Evolutionary conservation across 2,329 filamentous ascomycete species (phyloP).

Genomic region (Talaromyces sp.): DNA sequence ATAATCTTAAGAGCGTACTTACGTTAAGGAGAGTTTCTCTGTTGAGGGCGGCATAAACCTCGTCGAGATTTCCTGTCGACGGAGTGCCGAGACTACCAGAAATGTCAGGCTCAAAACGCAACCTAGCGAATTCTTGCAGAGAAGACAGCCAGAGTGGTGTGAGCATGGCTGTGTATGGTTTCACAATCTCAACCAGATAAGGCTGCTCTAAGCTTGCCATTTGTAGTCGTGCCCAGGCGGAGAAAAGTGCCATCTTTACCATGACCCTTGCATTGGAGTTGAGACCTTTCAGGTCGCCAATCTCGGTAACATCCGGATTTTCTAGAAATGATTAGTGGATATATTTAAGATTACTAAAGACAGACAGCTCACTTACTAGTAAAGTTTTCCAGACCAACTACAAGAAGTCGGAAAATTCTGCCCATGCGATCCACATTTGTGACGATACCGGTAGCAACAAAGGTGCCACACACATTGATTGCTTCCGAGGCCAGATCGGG

Average conservation of each 20-base stretch:
- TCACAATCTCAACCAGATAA: constrained; percentile 82
- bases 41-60: constrained; percentile 90
- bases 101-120: constrained; percentile 95
- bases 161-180: constrained; percentile 81
- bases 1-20: constrained; percentile 12
- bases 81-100: constrained; percentile 82
- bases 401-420: constrained; percentile 87
- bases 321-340: constrained; percentile 25
- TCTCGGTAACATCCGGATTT: constrained; percentile 74
- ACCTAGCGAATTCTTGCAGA: constrained; percentile 82
- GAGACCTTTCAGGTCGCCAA: constrained; percentile 86
- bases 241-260: constrained; percentile 96
- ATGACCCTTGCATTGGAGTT: constrained; percentile 96
- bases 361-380: constrained; percentile 54
- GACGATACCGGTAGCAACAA: constrained; percentile 94
- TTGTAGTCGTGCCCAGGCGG: constrained; percentile 94
- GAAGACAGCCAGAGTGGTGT: constrained; percentile 94
- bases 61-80: constrained; percentile 79
- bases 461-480: constrained; percentile 95
- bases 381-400: constrained; percentile 88
- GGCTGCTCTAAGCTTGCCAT: constrained; percentile 89
- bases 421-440: constrained; percentile 99
- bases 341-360: background rate
- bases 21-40: constrained; percentile 80
- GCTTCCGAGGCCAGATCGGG: constrained; percentile 93